These are phyloP conservation scores for Plasmodium cynomolgi DNA, from an alignment of 169 alveolate species.

Conservation along the genomic window DNA sequence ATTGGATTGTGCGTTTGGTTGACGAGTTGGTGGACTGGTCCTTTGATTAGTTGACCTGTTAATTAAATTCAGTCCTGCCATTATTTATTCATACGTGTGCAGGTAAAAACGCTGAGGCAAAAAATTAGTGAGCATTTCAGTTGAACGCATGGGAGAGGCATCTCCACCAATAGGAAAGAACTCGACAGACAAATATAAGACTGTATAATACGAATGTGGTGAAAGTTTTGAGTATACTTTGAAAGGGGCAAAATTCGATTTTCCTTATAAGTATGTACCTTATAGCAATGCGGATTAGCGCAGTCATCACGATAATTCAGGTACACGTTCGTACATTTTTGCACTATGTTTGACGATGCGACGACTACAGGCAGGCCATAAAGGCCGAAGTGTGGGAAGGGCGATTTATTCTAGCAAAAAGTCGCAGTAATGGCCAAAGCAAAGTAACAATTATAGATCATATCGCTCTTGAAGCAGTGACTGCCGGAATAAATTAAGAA, in stretches of 20 bases:
- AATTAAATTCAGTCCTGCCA: not conserved
- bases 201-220: not conserved
- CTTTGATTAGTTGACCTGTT: not conserved
- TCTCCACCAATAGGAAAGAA: not conserved
- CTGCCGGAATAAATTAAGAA: not conserved
- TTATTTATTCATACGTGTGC: not conserved
- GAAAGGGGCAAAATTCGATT: not conserved
- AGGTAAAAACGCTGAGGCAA: not conserved
- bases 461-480: not conserved
- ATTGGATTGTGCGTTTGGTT: not conserved
- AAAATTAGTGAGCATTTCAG: not conserved
- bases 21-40: not conserved
- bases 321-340: not conserved
- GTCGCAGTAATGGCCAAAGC: not conserved
- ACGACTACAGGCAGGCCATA: not conserved
- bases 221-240: not conserved
- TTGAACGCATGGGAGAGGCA: not conserved
- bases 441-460: not conserved
- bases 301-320: not conserved
- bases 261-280: not conserved
- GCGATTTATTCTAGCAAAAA: not conserved
- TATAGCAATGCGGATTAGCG: not conserved
- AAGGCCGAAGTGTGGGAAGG: not conserved
- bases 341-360: not conserved
- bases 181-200: not conserved